Conservation (phyloP, 805 yeast genomes). For the Saccharomycopsis sp. region DNA sequence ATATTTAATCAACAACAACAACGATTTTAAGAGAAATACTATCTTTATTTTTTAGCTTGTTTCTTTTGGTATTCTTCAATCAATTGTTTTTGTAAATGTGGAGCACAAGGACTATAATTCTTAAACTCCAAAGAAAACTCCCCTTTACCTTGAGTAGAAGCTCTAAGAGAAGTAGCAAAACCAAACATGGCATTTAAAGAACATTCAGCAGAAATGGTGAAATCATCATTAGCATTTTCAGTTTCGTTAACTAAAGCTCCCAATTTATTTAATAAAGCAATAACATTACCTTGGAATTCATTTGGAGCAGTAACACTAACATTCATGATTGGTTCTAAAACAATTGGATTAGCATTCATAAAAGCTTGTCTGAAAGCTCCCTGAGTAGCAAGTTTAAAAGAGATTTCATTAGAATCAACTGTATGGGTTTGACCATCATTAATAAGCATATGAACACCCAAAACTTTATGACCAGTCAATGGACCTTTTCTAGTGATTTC, state of each 20-base stretch:
- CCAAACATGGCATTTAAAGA: constrained; percentile 96
- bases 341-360: constrained; percentile 70
- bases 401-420: constrained; percentile 93
- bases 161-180: constrained; percentile 89
- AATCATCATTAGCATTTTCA: constrained; percentile 89
- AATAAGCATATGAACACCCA: constrained; percentile 87
- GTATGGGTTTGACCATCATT: constrained; percentile 97
- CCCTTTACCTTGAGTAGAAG: constrained; percentile 97
- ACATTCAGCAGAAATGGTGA: constrained; percentile 88
- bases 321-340: constrained; percentile 93
- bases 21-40: too few species aligned
- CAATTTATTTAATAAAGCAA: constrained; percentile 84
- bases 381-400: constrained; percentile 87
- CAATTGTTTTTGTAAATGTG: constrained; percentile 82
- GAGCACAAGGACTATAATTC: constrained; percentile 82
- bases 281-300: constrained; percentile 91
- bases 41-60: constrained; percentile 19
- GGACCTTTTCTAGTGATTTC: constrained; percentile 96
- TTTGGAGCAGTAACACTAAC: constrained; percentile 89
- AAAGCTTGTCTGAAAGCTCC: constrained; percentile 92
- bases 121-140: constrained; percentile 93
- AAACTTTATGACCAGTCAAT: constrained; percentile 83
- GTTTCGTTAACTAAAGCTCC: constrained; percentile 91
- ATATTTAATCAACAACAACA: background rate
- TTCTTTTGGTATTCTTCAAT: constrained; percentile 73